phyloP scores from a whole-genome alignment of 2,329 filamentous ascomycete species.

The Orbilia brochopaga region DNA sequence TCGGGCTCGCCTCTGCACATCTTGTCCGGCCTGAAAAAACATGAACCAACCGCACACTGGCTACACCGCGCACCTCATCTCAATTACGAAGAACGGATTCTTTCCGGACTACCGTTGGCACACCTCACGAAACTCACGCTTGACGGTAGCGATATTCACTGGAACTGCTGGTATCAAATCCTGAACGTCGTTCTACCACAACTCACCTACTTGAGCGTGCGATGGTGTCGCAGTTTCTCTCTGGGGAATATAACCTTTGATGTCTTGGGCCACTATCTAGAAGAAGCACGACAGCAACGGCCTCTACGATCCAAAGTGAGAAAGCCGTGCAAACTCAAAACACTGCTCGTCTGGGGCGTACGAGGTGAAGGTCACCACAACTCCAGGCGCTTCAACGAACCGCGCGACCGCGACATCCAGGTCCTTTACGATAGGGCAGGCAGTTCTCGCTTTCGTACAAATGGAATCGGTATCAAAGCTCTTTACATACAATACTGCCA shows the following conservation, averaged over 20 bases:
- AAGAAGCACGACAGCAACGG: conserved; percentile 29
- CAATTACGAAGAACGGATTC: conserved; percentile 39
- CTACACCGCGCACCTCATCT: conserved; percentile 20
- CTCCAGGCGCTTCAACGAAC: conserved; percentile 39
- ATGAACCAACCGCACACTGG: conserved; percentile 39
- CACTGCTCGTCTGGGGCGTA: conserved; percentile 40
- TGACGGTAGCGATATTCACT: conserved; percentile 44
- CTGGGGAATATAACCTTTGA: conserved; percentile 35
- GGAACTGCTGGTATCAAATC: conserved; percentile 46
- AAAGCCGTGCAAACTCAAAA: conserved; percentile 37
- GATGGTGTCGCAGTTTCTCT: conserved; percentile 47
- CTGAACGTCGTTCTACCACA: conserved; percentile 29
- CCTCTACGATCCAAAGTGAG: conserved; percentile 7
- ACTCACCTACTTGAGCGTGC: conserved; percentile 41
- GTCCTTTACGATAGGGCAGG: conserved; percentile 42
- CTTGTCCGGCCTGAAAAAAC: conserved; percentile 43
- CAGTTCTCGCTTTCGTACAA: conserved; percentile 45
- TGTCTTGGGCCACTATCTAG: conserved; percentile 37
- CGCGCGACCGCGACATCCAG: conserved; percentile 42
- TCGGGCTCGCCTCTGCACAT: conserved; percentile 42
- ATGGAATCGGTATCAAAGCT: conserved; percentile 36
- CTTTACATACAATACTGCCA: conserved; percentile 39
- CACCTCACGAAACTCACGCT: conserved; percentile 43
- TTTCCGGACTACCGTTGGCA: conserved; percentile 40
- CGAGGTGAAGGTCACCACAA: conserved; percentile 37